Conservation (phyloP, 2,329 filamentous ascomycete genomes). For the Ophiocordyceps camponoti-rufipedis region DNA sequence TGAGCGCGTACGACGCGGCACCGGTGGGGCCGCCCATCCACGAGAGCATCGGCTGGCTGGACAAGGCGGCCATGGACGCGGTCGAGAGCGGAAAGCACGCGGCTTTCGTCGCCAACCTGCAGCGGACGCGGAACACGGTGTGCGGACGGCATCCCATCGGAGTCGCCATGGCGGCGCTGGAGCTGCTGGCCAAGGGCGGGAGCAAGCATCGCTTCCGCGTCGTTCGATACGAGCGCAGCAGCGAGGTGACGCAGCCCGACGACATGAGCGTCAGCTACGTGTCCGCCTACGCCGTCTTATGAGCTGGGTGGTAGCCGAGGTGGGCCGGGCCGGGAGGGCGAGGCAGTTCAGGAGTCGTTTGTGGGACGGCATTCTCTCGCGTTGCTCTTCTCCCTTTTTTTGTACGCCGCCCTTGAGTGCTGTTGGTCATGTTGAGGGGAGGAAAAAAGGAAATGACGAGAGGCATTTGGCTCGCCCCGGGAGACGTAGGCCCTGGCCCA, state of each 20-base stretch:
- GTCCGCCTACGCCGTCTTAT: slow-evolving; percentile 71
- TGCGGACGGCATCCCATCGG: slow-evolving; percentile 93
- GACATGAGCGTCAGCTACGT: slow-evolving; percentile 93
- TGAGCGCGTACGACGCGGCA: slow-evolving; percentile 12
- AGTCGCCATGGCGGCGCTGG: slow-evolving; percentile 74
- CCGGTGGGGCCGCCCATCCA: slow-evolving; percentile 42
- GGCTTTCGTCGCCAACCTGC: slow-evolving; percentile 49
- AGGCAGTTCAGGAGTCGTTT: neutral
- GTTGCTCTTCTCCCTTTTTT: neutral
- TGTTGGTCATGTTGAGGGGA: neutral
- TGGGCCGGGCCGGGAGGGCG: neutral
- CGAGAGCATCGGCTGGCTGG: slow-evolving; percentile 66
- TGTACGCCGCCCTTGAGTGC: neutral
- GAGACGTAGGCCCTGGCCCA: neutral
- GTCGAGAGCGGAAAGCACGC: slow-evolving; percentile 60
- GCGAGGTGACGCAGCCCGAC: slow-evolving; percentile 42
- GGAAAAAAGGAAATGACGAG: neutral
- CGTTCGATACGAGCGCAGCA: slow-evolving; percentile 74
- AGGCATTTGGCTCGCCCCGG: neutral
- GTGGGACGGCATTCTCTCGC: neutral
- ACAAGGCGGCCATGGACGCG: slow-evolving; percentile 67
- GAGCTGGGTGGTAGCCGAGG: neutral
- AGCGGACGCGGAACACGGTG: slow-evolving; percentile 70
- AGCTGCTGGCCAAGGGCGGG: slow-evolving; percentile 32
- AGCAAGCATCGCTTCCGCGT: slow-evolving; percentile 51